Evolutionary conservation across 2,329 filamentous ascomycete species (phyloP), one percentile per base, ranked within the genome.

Genomic region (Diaporthe longicolla): DNA sequence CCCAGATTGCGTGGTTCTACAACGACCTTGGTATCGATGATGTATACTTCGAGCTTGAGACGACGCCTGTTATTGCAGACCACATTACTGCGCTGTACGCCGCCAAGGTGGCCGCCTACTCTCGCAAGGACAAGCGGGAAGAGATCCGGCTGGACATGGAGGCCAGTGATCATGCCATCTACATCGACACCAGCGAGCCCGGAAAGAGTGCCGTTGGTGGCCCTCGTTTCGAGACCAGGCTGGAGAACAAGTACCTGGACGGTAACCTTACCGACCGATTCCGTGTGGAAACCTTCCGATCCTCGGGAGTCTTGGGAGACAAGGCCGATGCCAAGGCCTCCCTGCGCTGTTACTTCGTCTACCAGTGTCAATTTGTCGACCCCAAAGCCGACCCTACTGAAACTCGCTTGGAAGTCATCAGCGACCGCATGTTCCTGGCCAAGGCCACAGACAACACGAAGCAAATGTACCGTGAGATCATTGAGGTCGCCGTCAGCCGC

Each of bases 71-170:
- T 74, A 97, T 99, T 81, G 93, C 95, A 78, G 97, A 93, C 83
- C 95, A 98, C 82, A 95, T 99, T 81, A 96, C 96, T 75, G 98
- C 96, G 15, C 91, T 99, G 65, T 99, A 98, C 82, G 97, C 97
- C 71, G 97, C 96, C 82, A 98, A 98, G 87, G 92, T 98, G 61
- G 97, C 97, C 50, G 95, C 97, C 11, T 97, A 94, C 82, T 95
- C 96, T 48, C 92, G 97, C 73, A 94, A 97, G 83, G 96, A 98
- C 85, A 97, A 97, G 88, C 93, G 93, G 78, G 90, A 98, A 79
- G 95, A 98, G 85, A 98, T 99, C 79, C 92, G 95, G 76, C 87
- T 99, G 55, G 96, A 98, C 82, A 98, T 98, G 90, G 97, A 99
- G 85, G 95, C 95, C 29, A 87, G 89, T 74, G 97, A 98, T 82